Conservation (phyloP, 768 basidiomycete species). For the Polyporus arcularius region DNA sequence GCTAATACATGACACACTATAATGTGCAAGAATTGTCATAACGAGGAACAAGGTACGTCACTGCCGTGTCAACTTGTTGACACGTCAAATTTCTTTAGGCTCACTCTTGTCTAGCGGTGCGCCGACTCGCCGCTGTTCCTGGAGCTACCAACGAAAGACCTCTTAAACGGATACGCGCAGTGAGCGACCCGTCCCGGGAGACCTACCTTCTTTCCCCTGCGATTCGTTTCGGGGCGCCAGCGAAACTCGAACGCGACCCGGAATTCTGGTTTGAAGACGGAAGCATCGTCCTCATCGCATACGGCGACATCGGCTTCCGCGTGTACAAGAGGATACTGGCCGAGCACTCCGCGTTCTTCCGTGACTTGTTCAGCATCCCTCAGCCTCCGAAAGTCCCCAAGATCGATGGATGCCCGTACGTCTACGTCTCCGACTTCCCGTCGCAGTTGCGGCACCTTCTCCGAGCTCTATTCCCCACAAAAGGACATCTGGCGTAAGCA, state of each 20-base stretch:
- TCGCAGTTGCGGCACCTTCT: not conserved
- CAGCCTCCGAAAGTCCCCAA: not conserved
- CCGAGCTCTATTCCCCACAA: not conserved
- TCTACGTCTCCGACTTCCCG: not conserved
- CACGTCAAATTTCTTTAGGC: no score
- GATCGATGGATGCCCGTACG: constrained; percentile 1
- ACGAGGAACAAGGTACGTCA: no score
- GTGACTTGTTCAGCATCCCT: constrained; percentile 11
- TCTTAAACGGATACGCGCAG: no score
- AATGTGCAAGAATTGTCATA: no score
- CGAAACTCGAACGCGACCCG: not conserved
- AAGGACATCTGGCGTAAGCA: not conserved
- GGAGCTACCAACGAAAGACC: no score
- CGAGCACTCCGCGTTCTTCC: constrained; percentile 13
- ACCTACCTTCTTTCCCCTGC: no score
- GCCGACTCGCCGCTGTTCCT: no score
- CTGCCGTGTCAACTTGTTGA: no score
- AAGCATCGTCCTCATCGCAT: constrained; percentile 9
- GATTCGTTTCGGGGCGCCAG: no score
- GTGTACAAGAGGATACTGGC: constrained; percentile 12
- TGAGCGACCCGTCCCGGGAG: no score
- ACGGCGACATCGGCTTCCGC: not conserved
- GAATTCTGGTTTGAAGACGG: constrained; percentile 21
- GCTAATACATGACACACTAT: no score
- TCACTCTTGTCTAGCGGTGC: no score